Percentiles rank a stretch among this genome's conserved stretches.
phyloP scores from a whole-genome alignment of 169 alveolate genomes.

The Cryptosporidium baileyi region DNA sequence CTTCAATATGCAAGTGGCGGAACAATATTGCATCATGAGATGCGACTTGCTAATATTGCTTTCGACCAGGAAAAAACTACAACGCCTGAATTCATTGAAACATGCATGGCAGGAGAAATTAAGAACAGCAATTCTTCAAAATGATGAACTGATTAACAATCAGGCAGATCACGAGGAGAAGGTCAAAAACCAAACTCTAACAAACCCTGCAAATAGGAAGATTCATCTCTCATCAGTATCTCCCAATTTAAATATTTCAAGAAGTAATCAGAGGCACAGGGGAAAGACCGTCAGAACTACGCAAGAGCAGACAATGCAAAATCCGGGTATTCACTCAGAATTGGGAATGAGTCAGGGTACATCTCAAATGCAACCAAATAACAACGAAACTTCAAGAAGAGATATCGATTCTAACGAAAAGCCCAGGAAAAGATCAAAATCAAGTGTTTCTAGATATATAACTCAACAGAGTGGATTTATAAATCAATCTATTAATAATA shows the following conservation, averaged over 20 bases:
- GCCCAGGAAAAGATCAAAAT: constrained; percentile 40
- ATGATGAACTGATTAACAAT: constrained; percentile 2
- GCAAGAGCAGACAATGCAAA: neutral
- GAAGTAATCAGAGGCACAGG: constrained; percentile 2
- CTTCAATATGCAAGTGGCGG: constrained; percentile 24
- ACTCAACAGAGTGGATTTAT: constrained; percentile 30
- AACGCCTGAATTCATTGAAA: constrained; percentile 44
- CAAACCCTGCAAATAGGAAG: constrained; percentile 12
- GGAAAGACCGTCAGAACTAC: constrained; percentile 15
- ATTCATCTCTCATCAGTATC: neutral
- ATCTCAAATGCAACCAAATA: neutral
- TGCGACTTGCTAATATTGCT: constrained; percentile 44
- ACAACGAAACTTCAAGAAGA: neutral
- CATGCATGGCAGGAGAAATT: constrained; percentile 67
- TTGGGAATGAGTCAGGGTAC: neutral
- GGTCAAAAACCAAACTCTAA: neutral
- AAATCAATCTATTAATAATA: neutral
- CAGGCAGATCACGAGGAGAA: constrained; percentile 23
- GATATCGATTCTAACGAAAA: constrained; percentile 28
- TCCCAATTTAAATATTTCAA: constrained; percentile 3
- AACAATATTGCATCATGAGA: constrained; percentile 46
- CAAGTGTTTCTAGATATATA: neutral
- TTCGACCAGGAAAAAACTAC: constrained; percentile 47
- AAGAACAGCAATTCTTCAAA: constrained; percentile 30
- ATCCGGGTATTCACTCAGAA: neutral